Evolutionary conservation across 768 basidiomycete genomes (phyloP).

Genomic region (Lactarius tabidus): DNA sequence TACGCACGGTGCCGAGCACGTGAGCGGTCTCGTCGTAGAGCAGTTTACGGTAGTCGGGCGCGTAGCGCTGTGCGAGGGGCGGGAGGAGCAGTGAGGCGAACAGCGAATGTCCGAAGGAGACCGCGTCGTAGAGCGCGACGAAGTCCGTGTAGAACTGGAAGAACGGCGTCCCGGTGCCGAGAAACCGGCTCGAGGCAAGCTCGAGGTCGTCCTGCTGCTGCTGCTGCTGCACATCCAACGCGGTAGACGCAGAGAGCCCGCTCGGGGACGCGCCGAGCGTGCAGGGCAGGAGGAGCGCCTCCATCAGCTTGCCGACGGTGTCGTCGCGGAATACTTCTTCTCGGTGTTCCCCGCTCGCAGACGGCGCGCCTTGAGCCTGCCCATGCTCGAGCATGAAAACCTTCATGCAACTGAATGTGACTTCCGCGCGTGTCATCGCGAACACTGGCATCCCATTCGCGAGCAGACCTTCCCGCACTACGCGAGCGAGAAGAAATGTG

Average conservation of each 20-base stretch:
- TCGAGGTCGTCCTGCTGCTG: conserved; percentile 40
- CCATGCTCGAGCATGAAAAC: conserved; percentile 95
- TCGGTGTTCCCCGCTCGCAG: conserved; percentile 28
- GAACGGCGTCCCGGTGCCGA: conserved; percentile 73
- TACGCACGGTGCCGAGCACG: conserved; percentile 55
- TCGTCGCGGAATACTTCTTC: conserved; percentile 78
- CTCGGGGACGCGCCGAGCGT: conserved; percentile 35
- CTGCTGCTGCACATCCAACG: conserved; percentile 9
- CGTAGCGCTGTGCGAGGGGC: conserved; percentile 70
- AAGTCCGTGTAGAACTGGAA: conserved; percentile 94
- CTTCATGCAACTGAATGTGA: conserved; percentile 81
- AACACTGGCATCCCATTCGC: conserved; percentile 41
- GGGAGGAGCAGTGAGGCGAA: conserved; percentile 77
- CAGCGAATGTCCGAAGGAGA: conserved; percentile 77
- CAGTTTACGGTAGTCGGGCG: conserved; percentile 77
- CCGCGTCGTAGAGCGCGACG: conserved; percentile 82
- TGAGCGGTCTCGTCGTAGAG: conserved; percentile 80
- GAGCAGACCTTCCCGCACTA: conserved; percentile 44
- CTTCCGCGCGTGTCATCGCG: conserved; percentile 49
- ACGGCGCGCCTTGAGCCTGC: conserved; percentile 37
- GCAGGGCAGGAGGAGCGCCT: conserved; percentile 54
- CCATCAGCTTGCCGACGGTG: conserved; percentile 56
- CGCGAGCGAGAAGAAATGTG: conserved; percentile 56
- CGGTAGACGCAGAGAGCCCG: conserved; percentile 23
- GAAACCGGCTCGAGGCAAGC: conserved; percentile 49